phyloP scores from a whole-genome alignment of 1,139 yeast genomes.

The Keqinozyma sinolaborantium region DNA sequence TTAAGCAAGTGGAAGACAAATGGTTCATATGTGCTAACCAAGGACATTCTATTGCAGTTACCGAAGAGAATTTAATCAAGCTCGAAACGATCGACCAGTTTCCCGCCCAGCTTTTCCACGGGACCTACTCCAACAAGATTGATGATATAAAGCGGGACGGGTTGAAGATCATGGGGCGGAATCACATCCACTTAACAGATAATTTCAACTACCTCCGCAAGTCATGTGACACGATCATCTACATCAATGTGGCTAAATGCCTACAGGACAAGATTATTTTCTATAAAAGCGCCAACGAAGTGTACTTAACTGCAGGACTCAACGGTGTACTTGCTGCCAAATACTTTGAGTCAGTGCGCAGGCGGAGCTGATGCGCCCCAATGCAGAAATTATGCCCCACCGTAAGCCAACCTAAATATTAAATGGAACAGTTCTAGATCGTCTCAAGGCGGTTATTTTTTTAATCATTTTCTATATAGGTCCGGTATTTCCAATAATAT shows the following conservation, averaged over 20 bases:
- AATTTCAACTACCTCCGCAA: slow-evolving; percentile 69
- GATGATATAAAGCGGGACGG: slow-evolving; percentile 54
- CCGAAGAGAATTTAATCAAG: slow-evolving; percentile 33
- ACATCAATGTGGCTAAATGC: slow-evolving; percentile 50
- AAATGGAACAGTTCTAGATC: background rate
- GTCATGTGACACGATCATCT: slow-evolving; percentile 59
- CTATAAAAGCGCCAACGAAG: slow-evolving; percentile 68
- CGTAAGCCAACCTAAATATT: too few species aligned
- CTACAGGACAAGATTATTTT: slow-evolving; percentile 49
- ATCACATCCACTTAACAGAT: slow-evolving; percentile 72
- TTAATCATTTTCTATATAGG: too few species aligned
- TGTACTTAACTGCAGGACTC: slow-evolving; percentile 62
- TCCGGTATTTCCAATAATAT: too few species aligned
- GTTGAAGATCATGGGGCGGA: slow-evolving; percentile 65
- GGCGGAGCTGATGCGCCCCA: background rate
- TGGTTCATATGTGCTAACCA: slow-evolving; percentile 77
- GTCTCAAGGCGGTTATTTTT: background rate
- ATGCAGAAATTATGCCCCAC: too few species aligned
- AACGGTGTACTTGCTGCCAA: slow-evolving; percentile 49
- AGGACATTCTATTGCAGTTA: slow-evolving; percentile 73
- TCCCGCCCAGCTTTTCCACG: slow-evolving; percentile 60
- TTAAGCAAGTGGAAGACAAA: slow-evolving; percentile 22
- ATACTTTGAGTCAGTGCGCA: slow-evolving; percentile 35
- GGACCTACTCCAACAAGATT: slow-evolving; percentile 61
- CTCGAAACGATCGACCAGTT: slow-evolving; percentile 14